Percentiles rank a stretch among this genome's conserved stretches.
phyloP scores from a whole-genome alignment of 2,329 filamentous ascomycete species.

The Simplicillium sp. region DNA sequence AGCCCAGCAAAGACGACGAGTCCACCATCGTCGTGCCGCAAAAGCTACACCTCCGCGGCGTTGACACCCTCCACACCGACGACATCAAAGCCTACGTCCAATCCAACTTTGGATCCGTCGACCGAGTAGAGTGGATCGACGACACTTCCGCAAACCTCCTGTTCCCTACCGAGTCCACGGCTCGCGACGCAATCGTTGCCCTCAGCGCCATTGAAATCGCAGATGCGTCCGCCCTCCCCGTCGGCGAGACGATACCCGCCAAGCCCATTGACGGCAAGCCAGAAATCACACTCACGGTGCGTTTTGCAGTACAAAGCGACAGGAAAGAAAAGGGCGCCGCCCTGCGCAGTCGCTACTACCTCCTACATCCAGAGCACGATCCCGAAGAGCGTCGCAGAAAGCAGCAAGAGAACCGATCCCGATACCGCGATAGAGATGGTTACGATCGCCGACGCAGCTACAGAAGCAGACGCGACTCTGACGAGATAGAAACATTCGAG shows the following conservation, averaged over 20 bases:
- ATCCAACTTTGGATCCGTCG: conserved; percentile 53
- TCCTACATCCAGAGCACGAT: conserved; percentile 83
- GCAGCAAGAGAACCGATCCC: conserved; percentile 45
- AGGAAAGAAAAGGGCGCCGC: conserved; percentile 73
- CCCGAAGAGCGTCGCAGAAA: conserved; percentile 61
- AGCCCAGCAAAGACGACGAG: conserved; percentile 10
- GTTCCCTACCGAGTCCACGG: conserved; percentile 49
- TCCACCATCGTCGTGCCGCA: conserved; percentile 22
- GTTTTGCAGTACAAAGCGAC: conserved; percentile 65
- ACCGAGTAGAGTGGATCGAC: conserved; percentile 85
- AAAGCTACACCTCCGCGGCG: conserved; percentile 76
- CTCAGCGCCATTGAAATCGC: conserved; percentile 42
- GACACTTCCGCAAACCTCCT: conserved; percentile 83
- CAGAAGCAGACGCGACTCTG: conserved; percentile 34
- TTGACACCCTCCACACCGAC: conserved; percentile 71
- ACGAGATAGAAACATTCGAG: conserved; percentile 51
- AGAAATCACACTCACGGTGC: conserved; percentile 59
- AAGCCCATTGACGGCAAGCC: conserved; percentile 61
- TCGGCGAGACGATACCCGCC: conserved; percentile 57
- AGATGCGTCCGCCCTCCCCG: conserved; percentile 45
- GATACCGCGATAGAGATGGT: conserved; percentile 51
- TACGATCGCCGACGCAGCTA: conserved; percentile 23
- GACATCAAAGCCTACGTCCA: conserved; percentile 69
- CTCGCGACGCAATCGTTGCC: conserved; percentile 44
- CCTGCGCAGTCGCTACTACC: conserved; percentile 79